Evolutionary conservation across 1,139 yeast genomes (phyloP), one percentile per base, ranked within the genome.

Genomic region (Geotrichum phurueaensis): DNA sequence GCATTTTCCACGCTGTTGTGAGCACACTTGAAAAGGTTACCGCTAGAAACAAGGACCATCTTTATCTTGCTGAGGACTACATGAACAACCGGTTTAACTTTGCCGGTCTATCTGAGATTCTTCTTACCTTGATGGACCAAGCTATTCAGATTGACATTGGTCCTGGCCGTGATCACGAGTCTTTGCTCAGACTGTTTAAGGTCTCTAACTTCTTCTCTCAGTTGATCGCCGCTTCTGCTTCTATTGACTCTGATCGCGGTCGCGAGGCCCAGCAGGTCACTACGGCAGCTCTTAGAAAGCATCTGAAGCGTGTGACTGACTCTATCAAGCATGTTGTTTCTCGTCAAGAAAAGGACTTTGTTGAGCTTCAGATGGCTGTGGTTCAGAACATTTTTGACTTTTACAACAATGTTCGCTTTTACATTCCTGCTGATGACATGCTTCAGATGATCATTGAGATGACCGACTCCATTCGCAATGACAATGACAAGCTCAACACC

Each of bases 401-500:
- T 63, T 67, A 64, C 59, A 53, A 58, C 49, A 64, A 65, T 56
- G 56, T 71, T 56, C 62, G 66, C 25, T 65, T 60, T 18, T 64
- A 69, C 45, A 61, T 70, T n/a, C 66, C 69, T 1, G 66, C 66
- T 36, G 71, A 69, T 52, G 70, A 67, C 39, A 61, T 67, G 52
- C 67, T 71, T 13, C 69, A 67, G 56, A 62, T 67, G 56, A 62
- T 71, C 50, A 66, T 71, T 53, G 72, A 71, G 20, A 64, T 70
- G 18, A 66, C 68, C 15, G 73, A 71, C 53, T 54, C 73, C 2
- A 65, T 70, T 29, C 64, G 69, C 48, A 56, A 61, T 13, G 70
- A 66, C 52, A 63, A 65, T 33, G 68, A 83, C 66, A 81, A 79
- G 66, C 76, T 85, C 56, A 77, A 84, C 56, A 77, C 84, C 53